Conservation (phyloP, 441 rosid genomes). For the Aleurites moluccanus region DNA sequence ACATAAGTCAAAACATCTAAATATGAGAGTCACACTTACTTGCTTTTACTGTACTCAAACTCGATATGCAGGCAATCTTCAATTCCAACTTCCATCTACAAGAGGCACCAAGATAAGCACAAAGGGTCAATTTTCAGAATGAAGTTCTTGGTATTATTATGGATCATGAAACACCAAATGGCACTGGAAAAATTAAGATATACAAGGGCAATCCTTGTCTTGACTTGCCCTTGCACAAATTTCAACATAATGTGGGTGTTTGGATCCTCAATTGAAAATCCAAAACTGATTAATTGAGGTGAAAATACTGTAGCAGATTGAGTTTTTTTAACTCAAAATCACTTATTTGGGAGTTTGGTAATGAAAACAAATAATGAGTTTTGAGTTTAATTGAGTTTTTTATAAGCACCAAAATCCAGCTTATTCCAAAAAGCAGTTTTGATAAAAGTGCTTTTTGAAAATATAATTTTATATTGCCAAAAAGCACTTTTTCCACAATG, state of each 20-base stretch:
- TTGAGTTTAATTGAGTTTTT: too few species aligned
- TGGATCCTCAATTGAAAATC: too few species aligned
- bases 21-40: constrained; percentile 53
- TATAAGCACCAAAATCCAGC: too few species aligned
- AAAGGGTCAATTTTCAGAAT: background rate
- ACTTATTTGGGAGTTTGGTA: too few species aligned
- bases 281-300: too few species aligned
- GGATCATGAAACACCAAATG: background rate
- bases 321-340: too few species aligned
- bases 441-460: too few species aligned
- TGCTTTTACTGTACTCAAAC: constrained; percentile 98
- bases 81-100: constrained; percentile 99
- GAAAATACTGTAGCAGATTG: too few species aligned
- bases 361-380: too few species aligned
- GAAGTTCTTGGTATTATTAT: background rate
- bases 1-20: background rate
- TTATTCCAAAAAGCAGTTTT: too few species aligned
- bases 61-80: constrained; percentile 99
- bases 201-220: background rate
- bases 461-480: too few species aligned
- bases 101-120: constrained; percentile 1
- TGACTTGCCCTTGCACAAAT: background rate
- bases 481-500: too few species aligned
- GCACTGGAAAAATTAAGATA: background rate
- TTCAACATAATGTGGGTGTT: background rate